These are phyloP conservation scores for Amanita jacksonii DNA, from an alignment of 768 basidiomycete genomes.

Conservation along the genomic window DNA sequence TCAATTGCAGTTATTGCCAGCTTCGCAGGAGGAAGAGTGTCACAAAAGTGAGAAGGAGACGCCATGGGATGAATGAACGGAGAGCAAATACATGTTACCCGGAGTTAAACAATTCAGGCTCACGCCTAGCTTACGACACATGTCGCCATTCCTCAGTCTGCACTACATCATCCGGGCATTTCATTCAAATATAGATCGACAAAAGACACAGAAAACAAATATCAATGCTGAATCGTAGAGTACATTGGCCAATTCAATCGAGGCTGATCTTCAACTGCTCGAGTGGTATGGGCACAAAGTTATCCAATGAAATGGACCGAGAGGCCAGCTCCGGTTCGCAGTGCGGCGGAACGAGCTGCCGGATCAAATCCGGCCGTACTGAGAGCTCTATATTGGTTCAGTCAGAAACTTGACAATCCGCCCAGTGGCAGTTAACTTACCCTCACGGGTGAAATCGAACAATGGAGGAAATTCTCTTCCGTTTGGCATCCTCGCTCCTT, in stretches of 20 bases:
- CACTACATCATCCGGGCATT: conserved; percentile 12
- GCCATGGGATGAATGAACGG: conserved; percentile 15
- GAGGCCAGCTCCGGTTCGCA: conserved; percentile 84
- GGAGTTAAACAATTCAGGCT: conserved; percentile 9
- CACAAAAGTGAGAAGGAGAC: conserved; percentile 45
- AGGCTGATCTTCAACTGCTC: conserved; percentile 92
- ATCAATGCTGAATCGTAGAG: conserved; percentile 10
- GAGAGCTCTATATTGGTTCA: conserved; percentile 67
- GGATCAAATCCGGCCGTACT: conserved; percentile 89
- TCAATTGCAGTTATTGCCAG: conserved; percentile 26
- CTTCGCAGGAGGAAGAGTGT: conserved; percentile 59
- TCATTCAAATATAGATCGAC: conserved; percentile 38
- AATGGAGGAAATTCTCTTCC: conserved; percentile 92
- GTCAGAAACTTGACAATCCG: conserved; percentile 4
- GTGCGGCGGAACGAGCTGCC: conserved; percentile 82
- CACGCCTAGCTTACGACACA: conserved; percentile 29
- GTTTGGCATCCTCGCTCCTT: conserved; percentile 92
- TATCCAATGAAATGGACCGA: conserved; percentile 79
- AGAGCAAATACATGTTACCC: not conserved
- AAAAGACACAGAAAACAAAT: conserved; percentile 17
- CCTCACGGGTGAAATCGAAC: conserved; percentile 95
- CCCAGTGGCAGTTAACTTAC: conserved; percentile 35
- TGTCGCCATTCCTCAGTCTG: conserved; percentile 29
- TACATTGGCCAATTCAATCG: conserved; percentile 55
- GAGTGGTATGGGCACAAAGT: conserved; percentile 95